These are phyloP conservation scores for Pythium diclinum DNA, from an alignment of 352 stramenopile genomes.

Conservation along the genomic window DNA sequence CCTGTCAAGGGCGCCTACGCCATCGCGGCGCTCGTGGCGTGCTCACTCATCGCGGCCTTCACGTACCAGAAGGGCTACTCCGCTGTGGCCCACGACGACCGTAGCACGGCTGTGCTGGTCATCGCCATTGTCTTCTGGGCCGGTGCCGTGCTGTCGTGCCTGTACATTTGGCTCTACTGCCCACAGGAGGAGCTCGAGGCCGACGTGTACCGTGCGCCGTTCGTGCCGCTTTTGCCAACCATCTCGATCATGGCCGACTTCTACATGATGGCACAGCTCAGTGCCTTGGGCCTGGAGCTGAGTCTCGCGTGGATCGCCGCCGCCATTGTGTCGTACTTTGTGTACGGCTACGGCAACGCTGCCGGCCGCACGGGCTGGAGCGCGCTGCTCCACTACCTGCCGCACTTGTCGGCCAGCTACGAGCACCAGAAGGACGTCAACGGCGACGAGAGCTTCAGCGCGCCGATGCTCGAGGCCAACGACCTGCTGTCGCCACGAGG, in stretches of 20 bases:
- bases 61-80: constrained; percentile 69
- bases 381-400: neutral
- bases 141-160: constrained; percentile 29
- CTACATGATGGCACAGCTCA: constrained; percentile 63
- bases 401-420: neutral
- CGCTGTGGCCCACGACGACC: constrained; percentile 23
- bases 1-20: constrained; percentile 20
- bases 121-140: constrained; percentile 49
- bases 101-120: constrained; percentile 30
- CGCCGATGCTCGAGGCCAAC: neutral
- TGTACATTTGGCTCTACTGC: constrained; percentile 54
- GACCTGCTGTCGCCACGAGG: neutral
- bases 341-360: constrained; percentile 61
- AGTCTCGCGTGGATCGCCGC: constrained; percentile 48
- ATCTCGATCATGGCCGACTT: constrained; percentile 64
- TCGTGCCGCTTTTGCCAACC: constrained; percentile 60
- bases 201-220: constrained; percentile 47
- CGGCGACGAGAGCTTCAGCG: constrained; percentile 5
- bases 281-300: constrained; percentile 40
- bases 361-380: neutral
- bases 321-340: constrained; percentile 67
- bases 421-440: neutral
- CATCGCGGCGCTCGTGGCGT: constrained; percentile 29
- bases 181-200: constrained; percentile 45
- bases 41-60: constrained; percentile 41